A percentile compares a stretch with the other conserved stretches of the same genome.
Evolutionary conservation across 345 rosid genomes (phyloP).

Genomic region (Murraya paniculata): DNA sequence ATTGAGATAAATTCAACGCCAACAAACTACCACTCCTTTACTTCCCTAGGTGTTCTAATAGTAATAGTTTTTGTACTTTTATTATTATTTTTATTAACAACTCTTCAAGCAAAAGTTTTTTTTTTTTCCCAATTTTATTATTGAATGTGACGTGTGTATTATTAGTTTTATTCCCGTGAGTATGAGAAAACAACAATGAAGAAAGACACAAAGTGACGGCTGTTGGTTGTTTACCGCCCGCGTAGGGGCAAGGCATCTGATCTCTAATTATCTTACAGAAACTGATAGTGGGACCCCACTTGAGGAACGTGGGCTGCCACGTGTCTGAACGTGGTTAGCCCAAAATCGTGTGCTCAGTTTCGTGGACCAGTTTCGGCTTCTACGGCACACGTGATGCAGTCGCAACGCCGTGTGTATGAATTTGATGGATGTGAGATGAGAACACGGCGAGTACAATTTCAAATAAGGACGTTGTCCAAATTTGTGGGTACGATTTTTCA

Average conservation of each 20-base stretch:
- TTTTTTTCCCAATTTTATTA: background rate
- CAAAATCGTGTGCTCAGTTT: too few relatives aligned
- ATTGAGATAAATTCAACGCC: background rate
- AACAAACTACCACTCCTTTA: background rate
- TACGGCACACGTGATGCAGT: background rate
- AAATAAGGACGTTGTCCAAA: background rate
- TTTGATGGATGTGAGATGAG: background rate
- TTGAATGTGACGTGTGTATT: too few relatives aligned
- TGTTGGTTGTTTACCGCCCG: constrained; percentile 11
- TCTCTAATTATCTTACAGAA: background rate
- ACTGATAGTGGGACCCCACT: background rate
- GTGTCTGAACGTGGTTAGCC: background rate
- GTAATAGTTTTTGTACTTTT: background rate
- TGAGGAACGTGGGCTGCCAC: background rate
- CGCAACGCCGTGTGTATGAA: background rate
- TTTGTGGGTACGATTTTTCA: background rate
- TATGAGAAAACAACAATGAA: background rate
- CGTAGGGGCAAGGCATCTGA: background rate
- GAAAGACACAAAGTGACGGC: constrained; percentile 14
- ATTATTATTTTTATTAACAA: background rate
- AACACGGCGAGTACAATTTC: background rate
- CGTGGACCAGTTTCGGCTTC: background rate
- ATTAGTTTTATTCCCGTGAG: background rate
- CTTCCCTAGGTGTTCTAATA: background rate
- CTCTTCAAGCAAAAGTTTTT: background rate